Conservation (phyloP, 805 yeast species). For the Cyberlindnera suaveolens region DNA sequence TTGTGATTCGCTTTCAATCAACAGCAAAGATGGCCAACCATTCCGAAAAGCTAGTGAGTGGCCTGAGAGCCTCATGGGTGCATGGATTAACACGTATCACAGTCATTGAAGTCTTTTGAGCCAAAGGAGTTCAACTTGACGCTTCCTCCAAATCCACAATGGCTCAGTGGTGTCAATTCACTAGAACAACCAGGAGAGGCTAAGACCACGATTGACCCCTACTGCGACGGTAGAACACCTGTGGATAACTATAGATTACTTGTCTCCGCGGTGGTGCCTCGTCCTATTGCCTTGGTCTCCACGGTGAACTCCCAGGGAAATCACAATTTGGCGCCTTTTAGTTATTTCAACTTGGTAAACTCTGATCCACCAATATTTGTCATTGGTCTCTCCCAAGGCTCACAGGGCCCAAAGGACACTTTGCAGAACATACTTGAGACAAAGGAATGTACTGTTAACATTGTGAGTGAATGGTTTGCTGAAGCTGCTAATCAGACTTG, state of each 20-base stretch:
- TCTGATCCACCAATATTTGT: constrained; percentile 55
- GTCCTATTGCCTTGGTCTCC: constrained; percentile 57
- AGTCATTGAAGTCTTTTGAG: neutral
- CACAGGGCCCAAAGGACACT: constrained; percentile 40
- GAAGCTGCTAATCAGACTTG: constrained; percentile 56
- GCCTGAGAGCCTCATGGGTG: too few species aligned
- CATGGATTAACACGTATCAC: neutral
- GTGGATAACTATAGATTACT: constrained; percentile 41
- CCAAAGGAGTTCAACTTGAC: constrained; percentile 3
- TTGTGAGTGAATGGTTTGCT: constrained; percentile 56
- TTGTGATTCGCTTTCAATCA: too few species aligned
- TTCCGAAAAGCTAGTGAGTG: too few species aligned
- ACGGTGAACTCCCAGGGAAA: constrained; percentile 38
- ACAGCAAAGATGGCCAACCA: too few species aligned
- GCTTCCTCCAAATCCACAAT: constrained; percentile 7
- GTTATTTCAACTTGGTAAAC: constrained; percentile 42
- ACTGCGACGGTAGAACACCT: constrained; percentile 21
- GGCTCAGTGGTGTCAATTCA: constrained; percentile 3
- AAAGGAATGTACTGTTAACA: constrained; percentile 47
- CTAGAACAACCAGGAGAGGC: neutral
- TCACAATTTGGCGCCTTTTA: constrained; percentile 54
- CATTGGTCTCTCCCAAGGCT: constrained; percentile 39
- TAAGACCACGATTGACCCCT: constrained; percentile 42
- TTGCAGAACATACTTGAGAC: constrained; percentile 42
- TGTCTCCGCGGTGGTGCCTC: constrained; percentile 47